Conservation (phyloP, 805 yeast genomes). For the Candida ponderosae region DNA sequence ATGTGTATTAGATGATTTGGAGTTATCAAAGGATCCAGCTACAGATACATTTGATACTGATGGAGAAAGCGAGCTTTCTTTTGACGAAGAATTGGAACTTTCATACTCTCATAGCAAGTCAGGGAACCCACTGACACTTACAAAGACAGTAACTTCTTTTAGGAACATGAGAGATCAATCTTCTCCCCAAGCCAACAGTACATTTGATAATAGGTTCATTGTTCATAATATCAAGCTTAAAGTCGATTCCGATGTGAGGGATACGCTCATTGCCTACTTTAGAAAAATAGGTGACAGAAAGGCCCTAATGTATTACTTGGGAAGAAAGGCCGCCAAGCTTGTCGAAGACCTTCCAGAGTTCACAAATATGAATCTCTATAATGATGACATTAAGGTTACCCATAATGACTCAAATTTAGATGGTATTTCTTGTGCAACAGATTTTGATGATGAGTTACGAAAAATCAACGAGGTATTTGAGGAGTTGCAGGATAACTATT, state of each 20-base stretch:
- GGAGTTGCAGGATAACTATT: slow-evolving; percentile 40
- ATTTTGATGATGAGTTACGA: slow-evolving; percentile 40
- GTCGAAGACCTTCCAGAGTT: slow-evolving; percentile 30
- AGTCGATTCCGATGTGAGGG: slow-evolving; percentile 44
- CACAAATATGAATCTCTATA: slow-evolving; percentile 1
- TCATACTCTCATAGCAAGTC: neutral
- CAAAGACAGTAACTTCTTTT: slow-evolving; percentile 19
- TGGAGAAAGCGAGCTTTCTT: slow-evolving; percentile 8
- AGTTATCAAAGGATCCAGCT: slow-evolving; percentile 16
- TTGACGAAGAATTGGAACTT: slow-evolving; percentile 1
- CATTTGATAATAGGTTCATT: slow-evolving; percentile 51
- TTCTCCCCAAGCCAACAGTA: slow-evolving; percentile 18
- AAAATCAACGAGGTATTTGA: slow-evolving; percentile 30
- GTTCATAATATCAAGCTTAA: slow-evolving; percentile 47
- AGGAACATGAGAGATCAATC: slow-evolving; percentile 22
- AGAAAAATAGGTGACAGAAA: slow-evolving; percentile 34
- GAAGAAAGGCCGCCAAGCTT: slow-evolving; percentile 40
- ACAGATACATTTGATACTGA: slow-evolving; percentile 5
- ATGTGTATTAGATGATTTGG: slow-evolving; percentile 22
- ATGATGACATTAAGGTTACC: slow-evolving; percentile 6
- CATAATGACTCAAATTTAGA: slow-evolving; percentile 32
- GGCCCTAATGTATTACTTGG: slow-evolving; percentile 35
- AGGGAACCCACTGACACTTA: slow-evolving; percentile 2
- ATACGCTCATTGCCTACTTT: slow-evolving; percentile 39
- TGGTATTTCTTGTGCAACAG: slow-evolving; percentile 26